phyloP scores from a whole-genome alignment of 2,329 filamentous ascomycete species.

The Stagonosporopsis tanaceti region DNA sequence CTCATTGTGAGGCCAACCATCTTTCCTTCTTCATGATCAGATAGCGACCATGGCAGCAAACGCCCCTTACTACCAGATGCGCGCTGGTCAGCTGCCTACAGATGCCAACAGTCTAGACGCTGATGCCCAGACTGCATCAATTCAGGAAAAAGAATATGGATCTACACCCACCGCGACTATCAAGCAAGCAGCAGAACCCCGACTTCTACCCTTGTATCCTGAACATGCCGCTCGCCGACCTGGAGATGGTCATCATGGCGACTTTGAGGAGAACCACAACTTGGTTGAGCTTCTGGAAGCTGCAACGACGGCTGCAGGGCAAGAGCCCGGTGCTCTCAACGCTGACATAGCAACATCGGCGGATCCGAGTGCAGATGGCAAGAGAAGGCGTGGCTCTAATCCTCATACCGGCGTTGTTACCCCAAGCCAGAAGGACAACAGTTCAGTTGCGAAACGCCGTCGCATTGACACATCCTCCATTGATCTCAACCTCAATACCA shows the following conservation, averaged over 20 bases:
- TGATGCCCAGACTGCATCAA: constrained; percentile 21
- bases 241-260: constrained; percentile 22
- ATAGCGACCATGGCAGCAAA: constrained; percentile 42
- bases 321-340: constrained; percentile 30
- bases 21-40: constrained; percentile 6
- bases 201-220: constrained; percentile 25
- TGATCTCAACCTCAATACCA: constrained; percentile 22
- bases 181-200: constrained; percentile 22
- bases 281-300: constrained; percentile 49
- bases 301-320: constrained; percentile 46
- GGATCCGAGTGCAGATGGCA: constrained; percentile 24
- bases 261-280: constrained; percentile 41
- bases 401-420: constrained; percentile 14
- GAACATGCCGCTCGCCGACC: constrained; percentile 26
- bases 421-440: constrained; percentile 9
- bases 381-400: constrained; percentile 37
- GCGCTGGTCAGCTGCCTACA: constrained; percentile 36
- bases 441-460: constrained; percentile 31
- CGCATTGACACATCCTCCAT: constrained; percentile 22
- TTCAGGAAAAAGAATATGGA: constrained; percentile 36
- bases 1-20: constrained; percentile 17
- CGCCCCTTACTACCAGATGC: constrained; percentile 49
- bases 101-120: constrained; percentile 36
- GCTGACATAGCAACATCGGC: constrained; percentile 6
- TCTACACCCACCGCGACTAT: constrained; percentile 24